Percentiles rank a stretch among this genome's conserved stretches.
Evolutionary conservation across 108 stramenopile species (phyloP).

Genomic region (Cyclotella kingstonii): DNA sequence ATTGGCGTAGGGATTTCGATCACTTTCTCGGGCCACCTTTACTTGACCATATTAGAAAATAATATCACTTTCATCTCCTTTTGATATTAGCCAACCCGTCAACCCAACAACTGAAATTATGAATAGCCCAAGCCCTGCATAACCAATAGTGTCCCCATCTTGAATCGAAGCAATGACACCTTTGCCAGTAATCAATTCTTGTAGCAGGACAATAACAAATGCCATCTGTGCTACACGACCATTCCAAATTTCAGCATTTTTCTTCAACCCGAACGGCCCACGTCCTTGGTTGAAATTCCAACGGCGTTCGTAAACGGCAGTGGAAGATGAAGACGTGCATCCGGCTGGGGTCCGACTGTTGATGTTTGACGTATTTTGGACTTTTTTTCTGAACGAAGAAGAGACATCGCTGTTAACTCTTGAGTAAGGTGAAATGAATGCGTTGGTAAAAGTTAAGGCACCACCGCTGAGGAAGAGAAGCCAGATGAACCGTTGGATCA

Average conservation of each 20-base stretch:
- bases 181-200: slow-evolving; percentile 78
- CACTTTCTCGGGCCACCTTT: no score
- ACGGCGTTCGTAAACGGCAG: slow-evolving; percentile 60
- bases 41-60: slow-evolving; percentile 9
- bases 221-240: slow-evolving; percentile 89
- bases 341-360: no score
- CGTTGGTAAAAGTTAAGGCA: no score
- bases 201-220: slow-evolving; percentile 74
- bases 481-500: no score
- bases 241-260: slow-evolving; percentile 92
- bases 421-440: no score
- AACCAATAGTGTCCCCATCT: slow-evolving; percentile 66
- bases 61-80: slow-evolving; percentile 66
- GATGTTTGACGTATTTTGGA: no score
- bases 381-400: no score
- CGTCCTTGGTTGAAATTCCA: slow-evolving; percentile 93
- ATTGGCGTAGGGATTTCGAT: no score
- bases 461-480: no score
- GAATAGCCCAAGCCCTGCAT: slow-evolving; percentile 45
- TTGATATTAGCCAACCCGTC: slow-evolving; percentile 69
- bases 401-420: no score
- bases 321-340: no score
- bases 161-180: slow-evolving; percentile 73
- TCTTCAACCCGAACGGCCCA: slow-evolving; percentile 79
- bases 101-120: slow-evolving; percentile 51